Evolutionary conservation across 805 yeast genomes (phyloP), one percentile per base, ranked within the genome.

Genomic region (Saturnispora bothae): DNA sequence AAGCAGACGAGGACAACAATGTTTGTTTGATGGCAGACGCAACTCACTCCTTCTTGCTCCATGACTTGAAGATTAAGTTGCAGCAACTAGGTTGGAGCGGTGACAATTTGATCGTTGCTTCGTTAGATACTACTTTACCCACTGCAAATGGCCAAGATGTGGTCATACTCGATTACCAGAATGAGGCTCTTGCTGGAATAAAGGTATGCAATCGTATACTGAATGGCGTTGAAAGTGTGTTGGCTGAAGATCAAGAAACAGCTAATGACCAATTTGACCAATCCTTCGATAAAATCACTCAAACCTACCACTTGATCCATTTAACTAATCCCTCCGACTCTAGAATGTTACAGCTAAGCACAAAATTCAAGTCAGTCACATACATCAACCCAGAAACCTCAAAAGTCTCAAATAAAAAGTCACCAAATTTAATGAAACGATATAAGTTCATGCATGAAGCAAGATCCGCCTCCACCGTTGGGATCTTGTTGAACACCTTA

Each of bases 381-480:
- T 40, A 74, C 0, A 72, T 64, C 45, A 73, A 81, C 39, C 66
- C 79, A 2, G 34, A 44, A 0, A 36, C 54, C 2, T 40, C 54
- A 12, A 42, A 54, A 0, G 39, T 66, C 1, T 48, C 57, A 0
- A 59, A 60, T 28, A 88, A 86, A 0, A 88, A 94, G 1, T 74
- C 68, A 49, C 86, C 94, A 1, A 78, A 85, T 9, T 61, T 92
- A 39, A 79, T 78, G 79, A 78, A 79, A 48, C 69, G 98, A 26
- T 92, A 92, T 53, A 69, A 81, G 44, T 77, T 70, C 50, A 85
- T 92, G 84, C 89, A 83, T 52, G 66, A 79, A 52, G 95, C 96
- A 0, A 69, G 96, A 49, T 71, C 89, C 1, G 94, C 97, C 0
- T 88, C 92, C 2, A 89, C 97, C 1, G 69, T 92, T 25, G 98